Conservation (phyloP, 1,284 basidiomycete genomes). For the Mycosarcoma maydis region DNA sequence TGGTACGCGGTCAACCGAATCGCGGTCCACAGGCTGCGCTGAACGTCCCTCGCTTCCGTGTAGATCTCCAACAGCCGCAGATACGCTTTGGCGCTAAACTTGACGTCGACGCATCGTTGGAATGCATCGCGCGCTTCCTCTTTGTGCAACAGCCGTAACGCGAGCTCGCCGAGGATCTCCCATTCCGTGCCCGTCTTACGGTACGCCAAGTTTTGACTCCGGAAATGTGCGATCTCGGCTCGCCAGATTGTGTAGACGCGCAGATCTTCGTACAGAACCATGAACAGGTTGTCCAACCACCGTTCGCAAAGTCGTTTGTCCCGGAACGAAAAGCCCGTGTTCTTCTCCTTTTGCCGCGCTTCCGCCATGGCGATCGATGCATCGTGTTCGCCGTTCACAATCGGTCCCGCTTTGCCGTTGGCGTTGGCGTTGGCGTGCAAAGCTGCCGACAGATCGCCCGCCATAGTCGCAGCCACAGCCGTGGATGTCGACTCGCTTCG, state of each 20-base stretch:
- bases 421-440: slow-evolving; percentile 16
- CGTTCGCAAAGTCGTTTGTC: slow-evolving; percentile 96
- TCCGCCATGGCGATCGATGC: slow-evolving; percentile 43
- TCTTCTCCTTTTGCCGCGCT: slow-evolving; percentile 38
- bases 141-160: slow-evolving; percentile 88
- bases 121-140: slow-evolving; percentile 98
- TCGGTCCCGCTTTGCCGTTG: slow-evolving; percentile 1
- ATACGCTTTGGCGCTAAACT: slow-evolving; percentile 92
- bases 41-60: slow-evolving; percentile 90
- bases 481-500: slow-evolving; percentile 38
- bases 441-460: slow-evolving; percentile 11
- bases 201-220: slow-evolving; percentile 94
- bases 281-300: slow-evolving; percentile 98
- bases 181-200: slow-evolving; percentile 96
- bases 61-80: slow-evolving; percentile 91
- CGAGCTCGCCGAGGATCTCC: slow-evolving; percentile 97
- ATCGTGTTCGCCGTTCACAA: slow-evolving; percentile 50
- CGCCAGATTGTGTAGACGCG: slow-evolving; percentile 99
- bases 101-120: slow-evolving; percentile 87
- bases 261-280: slow-evolving; percentile 98
- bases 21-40: slow-evolving; percentile 86
- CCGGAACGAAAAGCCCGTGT: slow-evolving; percentile 83
- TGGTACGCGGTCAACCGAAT: slow-evolving; percentile 93
- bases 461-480: slow-evolving; percentile 19
- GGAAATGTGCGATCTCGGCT: slow-evolving; percentile 98